Evolutionary conservation across 495 filamentous ascomycete species (phyloP).

Genomic region (Daldinia decipiens): DNA sequence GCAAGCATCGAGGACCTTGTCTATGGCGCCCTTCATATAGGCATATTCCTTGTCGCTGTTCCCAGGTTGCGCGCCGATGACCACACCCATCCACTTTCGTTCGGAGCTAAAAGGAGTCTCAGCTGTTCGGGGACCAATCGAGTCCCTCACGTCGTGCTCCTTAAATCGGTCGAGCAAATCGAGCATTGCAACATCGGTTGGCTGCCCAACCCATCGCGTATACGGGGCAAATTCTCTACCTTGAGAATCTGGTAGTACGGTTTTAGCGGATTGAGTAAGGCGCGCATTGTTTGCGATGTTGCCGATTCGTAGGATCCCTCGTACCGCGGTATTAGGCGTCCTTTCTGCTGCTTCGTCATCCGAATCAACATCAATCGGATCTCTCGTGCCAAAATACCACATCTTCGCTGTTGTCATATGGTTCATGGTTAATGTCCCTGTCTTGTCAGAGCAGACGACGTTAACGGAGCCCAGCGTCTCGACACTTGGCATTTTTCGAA

Average conservation of each 20-base stretch:
- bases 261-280: slow-evolving; percentile 74
- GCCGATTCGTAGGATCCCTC: slow-evolving; percentile 84
- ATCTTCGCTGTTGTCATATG: slow-evolving; percentile 98
- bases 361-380: slow-evolving; percentile 77
- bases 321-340: slow-evolving; percentile 74
- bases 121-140: slow-evolving; percentile 76
- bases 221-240: slow-evolving; percentile 67
- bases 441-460: slow-evolving; percentile 99
- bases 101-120: slow-evolving; percentile 97
- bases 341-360: slow-evolving; percentile 69
- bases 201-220: slow-evolving; percentile 95
- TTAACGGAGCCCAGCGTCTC: slow-evolving; percentile 98
- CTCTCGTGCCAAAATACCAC: slow-evolving; percentile 84
- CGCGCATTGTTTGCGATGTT: slow-evolving; percentile 97
- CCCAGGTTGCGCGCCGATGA: slow-evolving; percentile 70
- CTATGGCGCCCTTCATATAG: slow-evolving; percentile 95
- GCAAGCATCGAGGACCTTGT: slow-evolving; percentile 84
- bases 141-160: slow-evolving; percentile 88
- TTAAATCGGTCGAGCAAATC: slow-evolving; percentile 90
- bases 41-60: slow-evolving; percentile 72
- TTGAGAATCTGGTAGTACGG: slow-evolving; percentile 81
- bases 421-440: slow-evolving; percentile 93
- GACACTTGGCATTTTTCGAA: slow-evolving; percentile 93
- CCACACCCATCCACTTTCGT: slow-evolving; percentile 98
- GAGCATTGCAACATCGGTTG: slow-evolving; percentile 94